phyloP scores from a whole-genome alignment of 2,329 filamentous ascomycete genomes.

The Passalora sequoiae region DNA sequence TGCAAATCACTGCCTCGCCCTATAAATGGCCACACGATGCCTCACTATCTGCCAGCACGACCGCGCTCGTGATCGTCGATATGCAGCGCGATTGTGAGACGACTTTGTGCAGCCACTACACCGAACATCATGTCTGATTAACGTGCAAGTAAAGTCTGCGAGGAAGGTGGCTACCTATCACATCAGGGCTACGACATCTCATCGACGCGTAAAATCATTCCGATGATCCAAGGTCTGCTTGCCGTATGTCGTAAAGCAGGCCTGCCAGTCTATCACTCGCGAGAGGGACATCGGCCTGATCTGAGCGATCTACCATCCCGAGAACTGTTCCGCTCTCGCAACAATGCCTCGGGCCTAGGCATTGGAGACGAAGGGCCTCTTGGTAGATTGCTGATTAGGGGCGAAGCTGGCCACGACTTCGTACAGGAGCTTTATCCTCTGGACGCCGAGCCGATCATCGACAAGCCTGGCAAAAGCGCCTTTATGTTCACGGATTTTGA shows the following conservation, averaged over 20 bases:
- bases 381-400: constrained; percentile 55
- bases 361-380: constrained; percentile 52
- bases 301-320: constrained; percentile 53
- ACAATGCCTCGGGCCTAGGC: constrained; percentile 48
- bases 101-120: too few species aligned
- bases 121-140: too few species aligned
- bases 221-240: constrained; percentile 40
- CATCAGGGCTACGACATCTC: constrained; percentile 44
- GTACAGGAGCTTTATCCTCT: constrained; percentile 50
- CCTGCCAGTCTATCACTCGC: constrained; percentile 47
- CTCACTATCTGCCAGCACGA: constrained; percentile 34
- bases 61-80: constrained; percentile 52
- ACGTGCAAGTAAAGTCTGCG: too few species aligned
- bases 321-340: constrained; percentile 50
- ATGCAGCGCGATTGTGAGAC: constrained; percentile 49
- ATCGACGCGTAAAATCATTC: constrained; percentile 42
- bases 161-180: constrained; percentile 46
- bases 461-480: constrained; percentile 52
- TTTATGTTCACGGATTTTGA: constrained; percentile 54
- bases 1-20: constrained; percentile 11
- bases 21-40: constrained; percentile 23
- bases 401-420: constrained; percentile 54
- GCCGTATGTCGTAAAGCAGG: constrained; percentile 37
- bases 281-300: constrained; percentile 52
- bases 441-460: constrained; percentile 47